phyloP scores from a whole-genome alignment of 768 basidiomycete species.

The Boletus barrowsii region DNA sequence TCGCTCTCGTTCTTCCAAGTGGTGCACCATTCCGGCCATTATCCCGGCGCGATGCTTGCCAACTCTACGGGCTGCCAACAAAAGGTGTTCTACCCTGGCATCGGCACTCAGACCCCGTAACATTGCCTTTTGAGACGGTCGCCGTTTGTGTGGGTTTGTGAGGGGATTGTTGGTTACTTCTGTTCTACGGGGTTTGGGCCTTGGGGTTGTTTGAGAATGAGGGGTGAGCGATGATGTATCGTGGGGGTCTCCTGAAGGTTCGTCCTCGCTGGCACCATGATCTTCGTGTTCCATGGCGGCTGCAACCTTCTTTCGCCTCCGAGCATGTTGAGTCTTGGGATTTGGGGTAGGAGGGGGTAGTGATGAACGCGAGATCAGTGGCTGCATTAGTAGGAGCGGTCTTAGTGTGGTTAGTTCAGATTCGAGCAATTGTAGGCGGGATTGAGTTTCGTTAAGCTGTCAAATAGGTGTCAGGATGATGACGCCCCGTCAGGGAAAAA shows the following conservation, averaged over 20 bases:
- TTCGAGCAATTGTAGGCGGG: conserved; percentile 55
- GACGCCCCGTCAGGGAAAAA: neutral
- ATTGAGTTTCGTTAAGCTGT: conserved; percentile 59
- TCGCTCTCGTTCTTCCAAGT: conserved; percentile 32
- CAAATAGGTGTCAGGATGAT: conserved; percentile 6
- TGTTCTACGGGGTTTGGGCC: conserved; percentile 18
- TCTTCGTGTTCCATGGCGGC: conserved; percentile 26
- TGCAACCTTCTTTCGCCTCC: conserved; percentile 28
- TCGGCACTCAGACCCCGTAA: conserved; percentile 47
- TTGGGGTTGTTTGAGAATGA: conserved; percentile 21
- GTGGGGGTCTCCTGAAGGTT: conserved; percentile 14
- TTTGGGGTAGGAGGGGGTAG: conserved; percentile 22
- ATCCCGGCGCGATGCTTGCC: conserved; percentile 59
- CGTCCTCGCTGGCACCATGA: conserved; percentile 24
- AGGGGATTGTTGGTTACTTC: conserved; percentile 12
- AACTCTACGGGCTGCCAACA: conserved; percentile 68
- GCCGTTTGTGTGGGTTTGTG: conserved; percentile 21
- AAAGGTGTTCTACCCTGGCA: conserved; percentile 66
- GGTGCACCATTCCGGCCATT: conserved; percentile 48
- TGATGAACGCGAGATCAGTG: conserved; percentile 32
- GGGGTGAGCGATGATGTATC: conserved; percentile 16
- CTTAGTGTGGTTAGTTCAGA: conserved; percentile 61
- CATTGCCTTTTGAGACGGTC: conserved; percentile 24
- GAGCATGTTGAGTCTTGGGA: conserved; percentile 16
- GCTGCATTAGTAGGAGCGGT: conserved; percentile 67